Evolutionary conservation across 2,329 filamentous ascomycete species (phyloP), one percentile per base, ranked within the genome.

Genomic region (Paramyrothecium roridum): DNA sequence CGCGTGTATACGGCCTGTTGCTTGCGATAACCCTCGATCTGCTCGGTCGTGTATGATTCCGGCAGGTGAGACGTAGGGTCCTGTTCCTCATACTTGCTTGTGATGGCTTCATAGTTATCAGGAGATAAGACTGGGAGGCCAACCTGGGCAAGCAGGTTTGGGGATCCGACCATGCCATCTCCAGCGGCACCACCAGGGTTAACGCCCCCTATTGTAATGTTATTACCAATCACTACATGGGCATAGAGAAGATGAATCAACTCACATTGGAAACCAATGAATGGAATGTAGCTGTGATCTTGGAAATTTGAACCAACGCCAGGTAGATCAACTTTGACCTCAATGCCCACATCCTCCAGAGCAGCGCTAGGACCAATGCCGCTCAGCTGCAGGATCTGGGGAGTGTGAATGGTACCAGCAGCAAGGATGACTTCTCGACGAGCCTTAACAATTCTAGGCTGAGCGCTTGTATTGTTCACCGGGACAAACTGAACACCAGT

Each of bases 231-330:
- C n/a, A 11, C 3, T 13, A 40, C 12, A 3, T 23, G 16, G 8
- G 16, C 3, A 26, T 33, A 21, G 16, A 13, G 20, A 10, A 23
- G 11, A 47, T 19, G n/a, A n/a, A 30, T 19, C 16, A n/a, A 56
- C 57, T 54, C 48, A 59, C 59, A 62, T 20, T 55, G 56, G 48
- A 61, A 65, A 1, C 55, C 58, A 46, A 63, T 58, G 48, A 54
- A 56, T 30, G 54, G 54, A 48, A 64, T 56, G 63, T 67, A 65
- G 33, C 60, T 59, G 57, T 75, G 73, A 54, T 76, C 73, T 57
- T 74, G 72, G 37, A 74, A 66, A 58, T 75, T 75, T 22, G 71
- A 65, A 6, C 78, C 79, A 3, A 81, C 78, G 2, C 73, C 73
- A 0, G 78, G 74, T 2, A 76, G 63, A 54, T 80, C 70, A 26